phyloP scores from a whole-genome alignment of 192 early-diverging fungal genomes.

The Podila epicladia region DNA sequence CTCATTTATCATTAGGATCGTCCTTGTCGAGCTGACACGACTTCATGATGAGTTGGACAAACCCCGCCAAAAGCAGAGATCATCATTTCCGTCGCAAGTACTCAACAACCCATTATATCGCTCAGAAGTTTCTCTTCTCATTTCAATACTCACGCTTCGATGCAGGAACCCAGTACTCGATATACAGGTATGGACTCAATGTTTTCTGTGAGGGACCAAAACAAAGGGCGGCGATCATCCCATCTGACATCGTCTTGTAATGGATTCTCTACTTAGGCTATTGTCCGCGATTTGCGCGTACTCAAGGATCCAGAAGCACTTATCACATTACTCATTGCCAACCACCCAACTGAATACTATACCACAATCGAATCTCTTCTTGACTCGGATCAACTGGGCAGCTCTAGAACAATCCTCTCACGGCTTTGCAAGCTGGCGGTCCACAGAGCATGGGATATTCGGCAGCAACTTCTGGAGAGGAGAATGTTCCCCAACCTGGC shows the following conservation, averaged over 20 bases:
- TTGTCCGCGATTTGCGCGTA: slow-evolving; percentile 12
- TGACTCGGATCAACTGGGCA: neutral
- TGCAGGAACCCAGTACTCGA: slow-evolving; percentile 22
- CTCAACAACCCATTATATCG: slow-evolving; percentile 30
- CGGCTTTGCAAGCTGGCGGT: slow-evolving; percentile 43
- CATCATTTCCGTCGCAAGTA: neutral
- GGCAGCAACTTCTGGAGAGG: slow-evolving; percentile 28
- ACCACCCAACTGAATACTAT: slow-evolving; percentile 23
- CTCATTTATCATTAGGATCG: neutral
- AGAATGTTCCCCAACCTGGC: slow-evolving; percentile 37
- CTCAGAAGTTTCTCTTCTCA: slow-evolving; percentile 12
- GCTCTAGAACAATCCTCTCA: slow-evolving; percentile 18
- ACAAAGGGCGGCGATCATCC: neutral
- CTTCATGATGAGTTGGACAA: neutral
- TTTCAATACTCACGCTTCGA: slow-evolving; percentile 13
- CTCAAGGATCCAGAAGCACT: slow-evolving; percentile 24
- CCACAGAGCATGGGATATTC: slow-evolving; percentile 34
- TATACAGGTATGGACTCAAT: slow-evolving; percentile 9
- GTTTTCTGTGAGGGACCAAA: neutral
- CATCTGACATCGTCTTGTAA: neutral
- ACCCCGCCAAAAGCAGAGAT: neutral
- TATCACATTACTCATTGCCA: slow-evolving; percentile 26
- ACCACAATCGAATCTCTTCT: slow-evolving; percentile 25
- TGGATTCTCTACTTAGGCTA: neutral
- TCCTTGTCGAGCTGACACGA: neutral